phyloP scores from a whole-genome alignment of 2,329 filamentous ascomycete species.

The Akanthomyces dipterigenus region DNA sequence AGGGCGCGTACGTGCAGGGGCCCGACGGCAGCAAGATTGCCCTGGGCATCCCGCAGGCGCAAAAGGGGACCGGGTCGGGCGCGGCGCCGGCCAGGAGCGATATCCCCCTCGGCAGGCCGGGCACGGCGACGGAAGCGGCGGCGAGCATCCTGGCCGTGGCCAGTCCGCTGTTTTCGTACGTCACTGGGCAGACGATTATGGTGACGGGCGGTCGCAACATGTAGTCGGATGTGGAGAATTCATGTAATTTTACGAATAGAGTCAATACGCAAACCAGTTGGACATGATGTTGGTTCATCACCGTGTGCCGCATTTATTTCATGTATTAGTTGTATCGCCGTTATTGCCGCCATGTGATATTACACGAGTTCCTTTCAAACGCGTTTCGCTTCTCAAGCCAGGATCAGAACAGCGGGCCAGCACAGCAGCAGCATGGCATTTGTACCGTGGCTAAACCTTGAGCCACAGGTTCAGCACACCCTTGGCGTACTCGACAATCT shows the following conservation, averaged over 20 bases:
- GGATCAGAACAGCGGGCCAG: too few species aligned
- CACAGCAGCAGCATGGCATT: too few species aligned
- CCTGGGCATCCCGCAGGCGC: conserved; percentile 63
- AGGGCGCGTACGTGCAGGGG: conserved; percentile 70
- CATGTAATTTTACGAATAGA: not conserved
- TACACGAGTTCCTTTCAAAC: not conserved
- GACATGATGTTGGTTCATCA: too few species aligned
- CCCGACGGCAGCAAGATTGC: conserved; percentile 70
- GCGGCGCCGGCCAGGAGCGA: conserved; percentile 49
- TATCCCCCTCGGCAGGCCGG: conserved; percentile 72
- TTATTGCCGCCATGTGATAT: not conserved
- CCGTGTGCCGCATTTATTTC: too few species aligned
- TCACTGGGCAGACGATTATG: conserved; percentile 79
- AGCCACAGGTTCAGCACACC: conserved; percentile 72
- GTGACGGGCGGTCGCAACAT: conserved; percentile 71
- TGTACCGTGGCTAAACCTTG: conserved; percentile 60
- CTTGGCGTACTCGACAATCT: conserved; percentile 96
- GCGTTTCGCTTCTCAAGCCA: not conserved
- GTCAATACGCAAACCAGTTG: not conserved
- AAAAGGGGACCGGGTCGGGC: conserved; percentile 36
- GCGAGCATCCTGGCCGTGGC: conserved; percentile 69
- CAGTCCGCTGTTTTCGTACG: conserved; percentile 77
- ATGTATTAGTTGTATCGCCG: conserved; percentile 3
- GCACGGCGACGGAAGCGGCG: conserved; percentile 74
- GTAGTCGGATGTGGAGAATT: conserved; percentile 24